Conservation (phyloP, 2,329 filamentous ascomycete genomes). For the Tolypocladium inflatum region DNA sequence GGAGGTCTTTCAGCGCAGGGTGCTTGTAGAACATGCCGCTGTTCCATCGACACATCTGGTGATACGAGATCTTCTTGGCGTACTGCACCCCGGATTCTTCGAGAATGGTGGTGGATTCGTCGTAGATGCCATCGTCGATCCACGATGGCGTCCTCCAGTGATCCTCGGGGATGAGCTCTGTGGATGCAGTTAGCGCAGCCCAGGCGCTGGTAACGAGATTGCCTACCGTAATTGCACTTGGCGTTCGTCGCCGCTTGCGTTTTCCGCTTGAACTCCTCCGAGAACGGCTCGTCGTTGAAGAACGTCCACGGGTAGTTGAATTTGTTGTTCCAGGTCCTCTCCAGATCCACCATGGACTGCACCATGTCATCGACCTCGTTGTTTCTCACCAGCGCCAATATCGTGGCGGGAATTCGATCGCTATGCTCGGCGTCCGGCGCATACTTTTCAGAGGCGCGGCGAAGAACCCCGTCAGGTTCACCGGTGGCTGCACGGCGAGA, state of each 20-base stretch:
- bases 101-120: constrained; percentile 75
- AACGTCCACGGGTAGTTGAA: constrained; percentile 99
- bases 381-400: constrained; percentile 87
- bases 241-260: constrained; percentile 81
- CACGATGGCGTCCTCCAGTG: constrained; percentile 89
- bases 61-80: constrained; percentile 79
- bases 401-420: constrained; percentile 83
- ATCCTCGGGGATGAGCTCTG: constrained; percentile 83
- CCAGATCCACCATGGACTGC: constrained; percentile 81
- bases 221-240: constrained; percentile 70
- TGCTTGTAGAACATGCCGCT: constrained; percentile 97
- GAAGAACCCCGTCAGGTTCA: constrained; percentile 71
- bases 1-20: constrained; percentile 68
- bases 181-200: neutral
- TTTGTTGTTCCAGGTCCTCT: constrained; percentile 93
- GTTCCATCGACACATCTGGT: constrained; percentile 99
- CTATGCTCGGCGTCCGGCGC: constrained; percentile 64
- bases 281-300: constrained; percentile 93
- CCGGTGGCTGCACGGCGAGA: constrained; percentile 53
- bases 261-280: constrained; percentile 80
- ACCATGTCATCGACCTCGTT: constrained; percentile 78
- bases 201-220: neutral
- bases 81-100: constrained; percentile 85
- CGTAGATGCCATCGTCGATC: constrained; percentile 82
- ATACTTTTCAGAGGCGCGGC: constrained; percentile 68